Percentiles rank a stretch among this genome's conserved stretches.
These are phyloP conservation scores for Volvox reticuliferus DNA, from an alignment of 139 green algal species.

Conservation along the genomic window DNA sequence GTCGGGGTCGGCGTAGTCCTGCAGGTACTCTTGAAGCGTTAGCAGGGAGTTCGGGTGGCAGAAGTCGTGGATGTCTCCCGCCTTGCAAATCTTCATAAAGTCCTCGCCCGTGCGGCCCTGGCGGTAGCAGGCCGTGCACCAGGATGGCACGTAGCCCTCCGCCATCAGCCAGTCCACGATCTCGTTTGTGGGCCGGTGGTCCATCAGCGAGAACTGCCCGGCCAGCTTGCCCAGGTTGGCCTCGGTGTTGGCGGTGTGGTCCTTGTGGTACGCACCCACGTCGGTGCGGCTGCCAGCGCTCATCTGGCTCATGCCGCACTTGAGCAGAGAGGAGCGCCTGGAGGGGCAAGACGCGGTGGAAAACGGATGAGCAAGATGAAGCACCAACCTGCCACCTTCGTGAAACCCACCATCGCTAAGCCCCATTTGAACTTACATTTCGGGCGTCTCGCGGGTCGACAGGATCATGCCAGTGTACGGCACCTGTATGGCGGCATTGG, in stretches of 20 bases:
- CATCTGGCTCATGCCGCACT: conserved; percentile 77
- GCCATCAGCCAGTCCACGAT: conserved; percentile 77
- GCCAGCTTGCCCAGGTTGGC: conserved; percentile 67
- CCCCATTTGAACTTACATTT: conserved; percentile 61
- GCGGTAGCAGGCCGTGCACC: conserved; percentile 85
- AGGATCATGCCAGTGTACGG: conserved; percentile 86
- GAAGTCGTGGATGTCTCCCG: conserved; percentile 85
- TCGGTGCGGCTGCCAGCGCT: conserved; percentile 76
- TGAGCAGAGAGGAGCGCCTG: conserved; percentile 9
- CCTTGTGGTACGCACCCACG: conserved; percentile 77
- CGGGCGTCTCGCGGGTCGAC: conserved; percentile 69
- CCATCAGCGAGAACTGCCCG: conserved; percentile 76
- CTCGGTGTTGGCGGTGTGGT: conserved; percentile 55
- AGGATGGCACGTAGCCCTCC: conserved; percentile 78
- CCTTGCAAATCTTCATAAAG: conserved; percentile 87
- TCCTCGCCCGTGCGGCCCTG: conserved; percentile 81
- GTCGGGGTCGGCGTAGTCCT: conserved; percentile 74
- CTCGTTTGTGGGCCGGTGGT: conserved; percentile 63
- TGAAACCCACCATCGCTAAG: no score
- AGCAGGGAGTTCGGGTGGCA: conserved; percentile 84
- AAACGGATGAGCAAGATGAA: no score
- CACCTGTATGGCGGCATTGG: conserved; percentile 39
- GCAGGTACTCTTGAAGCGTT: conserved; percentile 80
- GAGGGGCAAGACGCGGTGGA: not conserved
- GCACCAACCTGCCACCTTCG: no score